phyloP scores from a whole-genome alignment of 805 yeast genomes.

The Komagataella mondaviorum region DNA sequence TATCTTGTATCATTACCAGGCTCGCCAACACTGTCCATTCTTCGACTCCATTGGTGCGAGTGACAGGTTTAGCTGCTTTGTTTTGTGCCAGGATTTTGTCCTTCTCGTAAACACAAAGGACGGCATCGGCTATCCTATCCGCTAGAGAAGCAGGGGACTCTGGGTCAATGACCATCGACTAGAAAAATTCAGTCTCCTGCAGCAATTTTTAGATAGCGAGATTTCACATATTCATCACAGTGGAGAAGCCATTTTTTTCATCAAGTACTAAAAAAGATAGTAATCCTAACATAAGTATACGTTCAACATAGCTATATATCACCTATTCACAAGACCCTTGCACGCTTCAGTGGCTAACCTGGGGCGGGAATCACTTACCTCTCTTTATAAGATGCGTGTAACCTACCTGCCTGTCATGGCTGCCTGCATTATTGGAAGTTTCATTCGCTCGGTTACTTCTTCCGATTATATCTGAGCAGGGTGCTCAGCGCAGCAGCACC shows the following conservation, averaged over 20 bases:
- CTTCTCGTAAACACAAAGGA: constrained; percentile 6
- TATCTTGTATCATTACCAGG: constrained; percentile 28
- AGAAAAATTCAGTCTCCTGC: neutral
- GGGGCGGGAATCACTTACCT: no score
- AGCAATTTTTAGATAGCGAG: neutral
- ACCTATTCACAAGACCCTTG: no score
- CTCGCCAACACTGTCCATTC: constrained; percentile 88
- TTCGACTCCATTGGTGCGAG: constrained; percentile 35
- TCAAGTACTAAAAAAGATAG: no score
- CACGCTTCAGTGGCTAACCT: no score
- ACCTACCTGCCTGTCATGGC: neutral
- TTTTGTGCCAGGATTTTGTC: constrained; percentile 5
- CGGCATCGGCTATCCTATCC: constrained; percentile 6
- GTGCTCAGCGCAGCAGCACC: constrained; percentile 54
- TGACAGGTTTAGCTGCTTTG: neutral
- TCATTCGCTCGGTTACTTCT: constrained; percentile 1
- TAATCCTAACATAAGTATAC: no score
- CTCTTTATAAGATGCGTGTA: no score
- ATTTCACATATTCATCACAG: neutral
- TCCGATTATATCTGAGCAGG: constrained; percentile 16
- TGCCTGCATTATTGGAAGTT: neutral
- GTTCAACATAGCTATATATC: no score
- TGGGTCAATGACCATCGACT: neutral
- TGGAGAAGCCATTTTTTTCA: no score
- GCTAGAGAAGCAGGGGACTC: constrained; percentile 4